Conservation (phyloP, 805 yeast genomes). For the Jamesozyma piceae region DNA sequence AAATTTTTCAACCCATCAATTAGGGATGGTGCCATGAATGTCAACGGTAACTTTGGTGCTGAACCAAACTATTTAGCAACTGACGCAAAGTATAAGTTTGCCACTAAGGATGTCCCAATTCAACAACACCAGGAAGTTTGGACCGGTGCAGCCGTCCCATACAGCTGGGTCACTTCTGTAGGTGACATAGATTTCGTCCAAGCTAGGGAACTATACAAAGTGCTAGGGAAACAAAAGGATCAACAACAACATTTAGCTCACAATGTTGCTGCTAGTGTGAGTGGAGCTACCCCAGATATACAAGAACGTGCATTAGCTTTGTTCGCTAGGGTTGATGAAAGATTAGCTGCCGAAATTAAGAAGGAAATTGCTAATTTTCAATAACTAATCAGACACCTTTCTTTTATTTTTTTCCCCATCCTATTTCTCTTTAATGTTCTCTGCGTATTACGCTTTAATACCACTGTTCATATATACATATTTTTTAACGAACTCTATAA, state of each 20-base stretch:
- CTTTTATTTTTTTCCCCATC: too few species aligned
- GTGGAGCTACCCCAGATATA: constrained; percentile 27
- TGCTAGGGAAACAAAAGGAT: constrained; percentile 64
- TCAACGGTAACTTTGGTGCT: constrained; percentile 62
- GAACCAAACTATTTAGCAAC: constrained; percentile 67
- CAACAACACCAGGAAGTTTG: constrained; percentile 71
- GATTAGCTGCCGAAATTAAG: constrained; percentile 58
- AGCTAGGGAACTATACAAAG: constrained; percentile 70
- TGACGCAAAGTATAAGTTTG: constrained; percentile 31
- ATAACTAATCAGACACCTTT: not conserved
- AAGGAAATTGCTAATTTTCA: constrained; percentile 49
- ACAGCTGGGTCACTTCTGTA: constrained; percentile 65
- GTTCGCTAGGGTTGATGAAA: constrained; percentile 63
- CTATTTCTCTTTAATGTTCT: too few species aligned
- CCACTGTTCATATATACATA: too few species aligned
- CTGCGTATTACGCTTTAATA: too few species aligned
- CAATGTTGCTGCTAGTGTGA: constrained; percentile 69
- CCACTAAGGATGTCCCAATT: constrained; percentile 25
- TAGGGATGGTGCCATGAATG: constrained; percentile 74
- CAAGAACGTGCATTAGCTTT: constrained; percentile 72
- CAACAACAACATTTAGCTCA: constrained; percentile 78
- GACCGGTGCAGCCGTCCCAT: constrained; percentile 73
- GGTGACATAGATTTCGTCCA: constrained; percentile 69
- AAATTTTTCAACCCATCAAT: constrained; percentile 56
- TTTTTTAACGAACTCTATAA: too few species aligned